A percentile compares a stretch with the other conserved stretches of the same genome.
Evolutionary conservation across 2,329 filamentous ascomycete genomes (phyloP).

Genomic region (Penicillium sp.): DNA sequence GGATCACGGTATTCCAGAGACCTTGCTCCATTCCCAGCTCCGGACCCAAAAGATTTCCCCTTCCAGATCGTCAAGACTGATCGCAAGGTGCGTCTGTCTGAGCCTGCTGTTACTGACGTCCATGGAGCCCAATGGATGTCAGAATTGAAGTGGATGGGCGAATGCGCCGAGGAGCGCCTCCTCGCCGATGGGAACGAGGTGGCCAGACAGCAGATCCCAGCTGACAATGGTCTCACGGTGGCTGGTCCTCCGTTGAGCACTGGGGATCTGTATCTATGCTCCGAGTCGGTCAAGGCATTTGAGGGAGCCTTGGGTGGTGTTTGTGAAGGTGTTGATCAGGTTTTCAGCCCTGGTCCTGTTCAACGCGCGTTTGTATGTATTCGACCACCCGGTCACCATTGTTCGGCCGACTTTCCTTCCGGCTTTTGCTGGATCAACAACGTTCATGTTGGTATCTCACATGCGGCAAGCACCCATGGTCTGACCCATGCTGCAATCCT

Average conservation of each 20-base stretch:
- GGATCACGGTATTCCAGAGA: constrained; percentile 75
- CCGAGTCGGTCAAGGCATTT: constrained; percentile 80
- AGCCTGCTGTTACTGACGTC: constrained; percentile 78
- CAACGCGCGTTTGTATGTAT: constrained; percentile 86
- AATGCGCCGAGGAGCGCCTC: constrained; percentile 71
- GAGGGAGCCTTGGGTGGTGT: constrained; percentile 90
- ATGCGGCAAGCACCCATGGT: constrained; percentile 77
- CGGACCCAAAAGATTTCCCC: constrained; percentile 37
- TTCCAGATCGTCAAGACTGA: constrained; percentile 82
- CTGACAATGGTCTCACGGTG: constrained; percentile 41
- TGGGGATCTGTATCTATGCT: constrained; percentile 85
- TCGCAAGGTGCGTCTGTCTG: constrained; percentile 66
- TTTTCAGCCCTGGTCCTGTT: constrained; percentile 64
- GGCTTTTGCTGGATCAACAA: constrained; percentile 99
- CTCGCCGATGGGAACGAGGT: constrained; percentile 75
- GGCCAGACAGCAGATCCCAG: constrained; percentile 53
- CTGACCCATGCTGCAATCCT: constrained; percentile 91
- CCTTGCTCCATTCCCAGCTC: constrained; percentile 61
- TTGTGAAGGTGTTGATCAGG: constrained; percentile 83
- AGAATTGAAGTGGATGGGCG: constrained; percentile 80
- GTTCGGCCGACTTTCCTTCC: constrained; percentile 81
- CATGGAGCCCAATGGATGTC: constrained; percentile 93
- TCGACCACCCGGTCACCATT: constrained; percentile 91
- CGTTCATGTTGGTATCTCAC: constrained; percentile 92
- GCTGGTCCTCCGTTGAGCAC: constrained; percentile 63